A percentile compares a stretch with the other conserved stretches of the same genome.
Evolutionary conservation across 192 early-diverging fungal species (phyloP).

Genomic region (Dimargaris verticillata): DNA sequence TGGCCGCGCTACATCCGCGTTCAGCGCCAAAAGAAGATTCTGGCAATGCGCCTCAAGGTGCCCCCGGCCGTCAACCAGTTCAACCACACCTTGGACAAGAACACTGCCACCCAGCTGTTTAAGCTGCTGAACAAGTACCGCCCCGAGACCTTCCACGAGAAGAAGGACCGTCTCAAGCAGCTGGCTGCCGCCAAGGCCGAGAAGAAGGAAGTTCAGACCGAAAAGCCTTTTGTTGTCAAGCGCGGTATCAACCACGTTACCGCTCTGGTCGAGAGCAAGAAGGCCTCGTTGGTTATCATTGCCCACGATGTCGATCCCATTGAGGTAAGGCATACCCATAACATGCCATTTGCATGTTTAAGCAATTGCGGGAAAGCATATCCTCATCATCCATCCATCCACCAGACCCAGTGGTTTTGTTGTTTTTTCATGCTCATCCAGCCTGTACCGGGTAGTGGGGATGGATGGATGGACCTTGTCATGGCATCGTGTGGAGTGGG

Average conservation of each 20-base stretch:
- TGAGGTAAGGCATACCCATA: slow-evolving; percentile 35
- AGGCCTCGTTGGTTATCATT: slow-evolving; percentile 96
- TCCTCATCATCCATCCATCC: too few species aligned
- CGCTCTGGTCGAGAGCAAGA: slow-evolving; percentile 95
- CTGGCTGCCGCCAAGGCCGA: slow-evolving; percentile 81
- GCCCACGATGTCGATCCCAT: slow-evolving; percentile 99
- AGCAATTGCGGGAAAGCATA: too few species aligned
- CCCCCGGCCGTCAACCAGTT: slow-evolving; percentile 99
- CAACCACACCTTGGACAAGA: slow-evolving; percentile 93
- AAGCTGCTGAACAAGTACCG: slow-evolving; percentile 98
- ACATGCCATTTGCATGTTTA: neutral
- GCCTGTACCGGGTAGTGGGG: too few species aligned
- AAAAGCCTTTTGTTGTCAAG: slow-evolving; percentile 95
- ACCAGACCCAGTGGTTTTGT: too few species aligned
- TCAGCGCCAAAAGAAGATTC: slow-evolving; percentile 95
- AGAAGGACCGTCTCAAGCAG: slow-evolving; percentile 78
- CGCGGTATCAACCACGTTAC: slow-evolving; percentile 99
- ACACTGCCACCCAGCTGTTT: slow-evolving; percentile 97
- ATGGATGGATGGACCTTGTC: too few species aligned
- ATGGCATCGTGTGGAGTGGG: too few species aligned
- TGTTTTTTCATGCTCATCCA: too few species aligned
- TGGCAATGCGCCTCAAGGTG: slow-evolving; percentile 96
- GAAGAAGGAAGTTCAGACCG: slow-evolving; percentile 65
- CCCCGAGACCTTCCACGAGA: slow-evolving; percentile 93
- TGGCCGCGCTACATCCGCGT: slow-evolving; percentile 99